phyloP scores from a whole-genome alignment of 2,329 filamentous ascomycete species.

The Pseudocercospora fijiensis region DNA sequence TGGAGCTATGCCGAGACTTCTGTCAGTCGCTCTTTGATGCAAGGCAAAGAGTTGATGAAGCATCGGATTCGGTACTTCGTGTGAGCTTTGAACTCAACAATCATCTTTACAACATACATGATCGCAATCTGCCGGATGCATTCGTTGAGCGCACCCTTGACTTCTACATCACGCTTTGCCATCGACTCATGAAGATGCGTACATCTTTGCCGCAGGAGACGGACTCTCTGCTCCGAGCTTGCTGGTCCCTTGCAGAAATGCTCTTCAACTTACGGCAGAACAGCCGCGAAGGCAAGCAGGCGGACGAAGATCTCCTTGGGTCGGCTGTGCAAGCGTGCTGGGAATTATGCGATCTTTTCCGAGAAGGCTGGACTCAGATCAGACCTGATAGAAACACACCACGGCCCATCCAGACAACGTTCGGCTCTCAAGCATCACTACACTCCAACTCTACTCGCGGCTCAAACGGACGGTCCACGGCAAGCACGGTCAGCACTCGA shows the following conservation, averaged over 20 bases:
- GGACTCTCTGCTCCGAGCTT: slow-evolving; percentile 78
- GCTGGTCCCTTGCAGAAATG: slow-evolving; percentile 90
- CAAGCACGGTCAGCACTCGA: slow-evolving; percentile 46
- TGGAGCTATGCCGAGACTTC: slow-evolving; percentile 88
- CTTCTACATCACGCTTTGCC: slow-evolving; percentile 91
- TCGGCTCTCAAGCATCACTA: slow-evolving; percentile 48
- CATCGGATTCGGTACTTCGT: slow-evolving; percentile 79
- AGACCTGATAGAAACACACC: slow-evolving; percentile 84
- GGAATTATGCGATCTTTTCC: slow-evolving; percentile 91
- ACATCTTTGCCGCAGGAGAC: slow-evolving; percentile 76
- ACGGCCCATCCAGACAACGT: slow-evolving; percentile 73
- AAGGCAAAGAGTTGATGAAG: slow-evolving; percentile 71
- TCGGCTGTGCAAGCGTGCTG: slow-evolving; percentile 91
- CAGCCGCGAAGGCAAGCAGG: slow-evolving; percentile 66
- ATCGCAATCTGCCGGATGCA: slow-evolving; percentile 76
- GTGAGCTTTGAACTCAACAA: slow-evolving; percentile 96
- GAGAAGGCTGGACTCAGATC: slow-evolving; percentile 86
- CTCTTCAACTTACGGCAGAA: slow-evolving; percentile 87
- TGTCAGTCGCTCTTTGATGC: slow-evolving; percentile 90
- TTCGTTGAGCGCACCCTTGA: slow-evolving; percentile 89
- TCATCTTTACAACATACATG: slow-evolving; percentile 89
- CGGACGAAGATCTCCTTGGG: slow-evolving; percentile 80
- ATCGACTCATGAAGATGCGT: slow-evolving; percentile 93
- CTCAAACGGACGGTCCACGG: slow-evolving; percentile 43
- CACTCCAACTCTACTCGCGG: slow-evolving; percentile 25